phyloP scores from a whole-genome alignment of 805 yeast species.

The Yamadazyma paraphyllophila region DNA sequence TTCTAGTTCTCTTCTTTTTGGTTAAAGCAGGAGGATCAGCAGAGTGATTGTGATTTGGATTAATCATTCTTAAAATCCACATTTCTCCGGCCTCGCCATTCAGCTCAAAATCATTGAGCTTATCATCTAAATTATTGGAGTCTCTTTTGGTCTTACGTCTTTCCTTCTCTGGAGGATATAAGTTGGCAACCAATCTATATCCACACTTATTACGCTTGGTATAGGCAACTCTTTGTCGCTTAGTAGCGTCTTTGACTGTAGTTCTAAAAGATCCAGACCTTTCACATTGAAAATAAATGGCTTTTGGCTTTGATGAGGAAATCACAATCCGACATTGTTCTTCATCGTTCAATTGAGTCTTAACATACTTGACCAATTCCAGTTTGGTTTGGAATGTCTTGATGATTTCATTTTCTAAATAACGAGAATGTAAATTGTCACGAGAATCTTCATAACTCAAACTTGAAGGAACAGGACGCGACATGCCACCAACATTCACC shows the following conservation, averaged over 20 bases:
- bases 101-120: slow-evolving; percentile 18
- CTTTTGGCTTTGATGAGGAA: slow-evolving; percentile 47
- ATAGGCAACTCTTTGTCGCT: slow-evolving; percentile 47
- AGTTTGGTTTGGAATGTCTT: slow-evolving; percentile 27
- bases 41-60: slow-evolving; percentile 45
- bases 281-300: slow-evolving; percentile 47
- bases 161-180: slow-evolving; percentile 45
- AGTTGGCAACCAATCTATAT: slow-evolving; percentile 42
- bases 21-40: slow-evolving; percentile 37
- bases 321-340: slow-evolving; percentile 45
- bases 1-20: slow-evolving; percentile 39
- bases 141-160: slow-evolving; percentile 29
- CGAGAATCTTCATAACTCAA: slow-evolving; percentile 14
- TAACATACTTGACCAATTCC: slow-evolving; percentile 33
- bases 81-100: slow-evolving; percentile 25
- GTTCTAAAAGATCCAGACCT: slow-evolving; percentile 45
- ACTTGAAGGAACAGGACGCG: slow-evolving; percentile 4
- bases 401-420: slow-evolving; percentile 30
- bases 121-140: slow-evolving; percentile 25
- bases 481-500: slow-evolving; percentile 5
- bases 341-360: slow-evolving; percentile 34
- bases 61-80: slow-evolving; percentile 49
- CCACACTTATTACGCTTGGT: slow-evolving; percentile 48
- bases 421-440: slow-evolving; percentile 22
- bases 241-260: slow-evolving; percentile 44